phyloP scores from a whole-genome alignment of 228 moss, liverwort and hornwort species.

The Sphagnum fallax region DNA sequence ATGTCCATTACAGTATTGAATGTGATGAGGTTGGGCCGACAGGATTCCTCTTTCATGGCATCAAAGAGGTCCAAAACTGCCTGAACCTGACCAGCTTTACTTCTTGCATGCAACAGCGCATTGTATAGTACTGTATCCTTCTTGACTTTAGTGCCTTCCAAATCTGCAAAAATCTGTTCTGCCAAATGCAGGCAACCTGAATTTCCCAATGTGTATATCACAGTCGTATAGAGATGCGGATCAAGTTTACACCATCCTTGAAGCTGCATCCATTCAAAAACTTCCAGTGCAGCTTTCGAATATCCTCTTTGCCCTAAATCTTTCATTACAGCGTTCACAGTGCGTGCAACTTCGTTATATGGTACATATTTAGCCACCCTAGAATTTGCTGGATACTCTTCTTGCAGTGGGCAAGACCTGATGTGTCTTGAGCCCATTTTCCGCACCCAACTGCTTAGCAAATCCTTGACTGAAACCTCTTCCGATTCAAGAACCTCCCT shows the following conservation, averaged over 20 bases:
- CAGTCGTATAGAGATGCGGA: constrained; percentile 85
- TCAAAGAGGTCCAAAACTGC: constrained; percentile 58
- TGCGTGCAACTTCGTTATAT: constrained; percentile 72
- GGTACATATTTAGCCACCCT: constrained; percentile 35
- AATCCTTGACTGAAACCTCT: constrained; percentile 32
- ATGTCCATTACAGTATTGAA: constrained; percentile 88
- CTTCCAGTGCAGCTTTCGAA: constrained; percentile 53
- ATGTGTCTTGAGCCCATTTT: constrained; percentile 38
- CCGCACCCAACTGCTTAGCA: constrained; percentile 60
- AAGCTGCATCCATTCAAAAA: constrained; percentile 87
- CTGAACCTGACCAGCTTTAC: constrained; percentile 80
- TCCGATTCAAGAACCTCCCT: constrained; percentile 42
- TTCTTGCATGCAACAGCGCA: constrained; percentile 68
- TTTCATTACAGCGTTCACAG: constrained; percentile 77
- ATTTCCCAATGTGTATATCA: constrained; percentile 69
- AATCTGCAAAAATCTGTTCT: constrained; percentile 63
- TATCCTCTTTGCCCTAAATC: constrained; percentile 64
- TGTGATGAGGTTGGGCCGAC: constrained; percentile 68
- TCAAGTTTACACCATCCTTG: constrained; percentile 88
- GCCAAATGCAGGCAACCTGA: constrained; percentile 78
- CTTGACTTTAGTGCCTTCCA: constrained; percentile 52
- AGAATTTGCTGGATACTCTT: constrained; percentile 7
- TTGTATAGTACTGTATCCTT: constrained; percentile 76
- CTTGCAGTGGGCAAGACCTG: constrained; percentile 4
- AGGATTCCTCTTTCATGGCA: constrained; percentile 57